Conservation (phyloP, 1,139 yeast species). For the Diutina mesorugosa region DNA sequence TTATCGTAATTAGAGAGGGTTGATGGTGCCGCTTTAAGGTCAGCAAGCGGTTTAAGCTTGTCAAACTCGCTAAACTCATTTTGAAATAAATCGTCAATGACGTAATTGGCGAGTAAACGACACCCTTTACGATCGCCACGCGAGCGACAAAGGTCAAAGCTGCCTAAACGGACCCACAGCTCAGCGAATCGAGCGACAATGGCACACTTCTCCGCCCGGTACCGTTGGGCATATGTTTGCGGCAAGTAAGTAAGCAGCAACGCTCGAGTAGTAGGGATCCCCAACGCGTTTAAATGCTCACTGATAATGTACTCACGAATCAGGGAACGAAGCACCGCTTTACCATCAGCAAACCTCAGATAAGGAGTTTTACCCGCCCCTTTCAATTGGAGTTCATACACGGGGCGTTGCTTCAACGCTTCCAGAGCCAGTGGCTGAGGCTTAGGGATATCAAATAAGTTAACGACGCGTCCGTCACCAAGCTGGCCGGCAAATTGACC, state of each 20-base stretch:
- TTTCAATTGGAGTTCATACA: slow-evolving; percentile 67
- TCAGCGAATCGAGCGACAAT: slow-evolving; percentile 76
- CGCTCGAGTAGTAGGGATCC: slow-evolving; percentile 82
- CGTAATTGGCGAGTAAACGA: slow-evolving; percentile 54
- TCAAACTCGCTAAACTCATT: slow-evolving; percentile 23
- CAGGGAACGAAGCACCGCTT: slow-evolving; percentile 80
- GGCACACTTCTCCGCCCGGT: slow-evolving; percentile 69
- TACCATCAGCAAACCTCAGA: slow-evolving; percentile 93
- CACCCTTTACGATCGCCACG: slow-evolving; percentile 59
- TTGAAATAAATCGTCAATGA: slow-evolving; percentile 52
- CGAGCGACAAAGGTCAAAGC: slow-evolving; percentile 75
- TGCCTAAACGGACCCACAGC: slow-evolving; percentile 79
- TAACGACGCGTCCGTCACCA: slow-evolving; percentile 89
- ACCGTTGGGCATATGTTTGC: slow-evolving; percentile 62
- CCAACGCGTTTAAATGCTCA: slow-evolving; percentile 69
- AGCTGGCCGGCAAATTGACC: slow-evolving; percentile 95
- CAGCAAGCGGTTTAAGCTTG: slow-evolving; percentile 4
- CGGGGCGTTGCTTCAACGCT: slow-evolving; percentile 15
- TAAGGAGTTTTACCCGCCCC: slow-evolving; percentile 90
- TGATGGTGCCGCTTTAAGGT: slow-evolving; percentile 6
- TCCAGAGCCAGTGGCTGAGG: slow-evolving; percentile 11
- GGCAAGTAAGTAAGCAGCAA: slow-evolving; percentile 63
- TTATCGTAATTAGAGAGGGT: slow-evolving; percentile 50
- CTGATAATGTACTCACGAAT: slow-evolving; percentile 80
- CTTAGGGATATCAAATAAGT: slow-evolving; percentile 55